phyloP scores from a whole-genome alignment of 2,329 filamentous ascomycete species.

The Pestalotiopsis sp. region DNA sequence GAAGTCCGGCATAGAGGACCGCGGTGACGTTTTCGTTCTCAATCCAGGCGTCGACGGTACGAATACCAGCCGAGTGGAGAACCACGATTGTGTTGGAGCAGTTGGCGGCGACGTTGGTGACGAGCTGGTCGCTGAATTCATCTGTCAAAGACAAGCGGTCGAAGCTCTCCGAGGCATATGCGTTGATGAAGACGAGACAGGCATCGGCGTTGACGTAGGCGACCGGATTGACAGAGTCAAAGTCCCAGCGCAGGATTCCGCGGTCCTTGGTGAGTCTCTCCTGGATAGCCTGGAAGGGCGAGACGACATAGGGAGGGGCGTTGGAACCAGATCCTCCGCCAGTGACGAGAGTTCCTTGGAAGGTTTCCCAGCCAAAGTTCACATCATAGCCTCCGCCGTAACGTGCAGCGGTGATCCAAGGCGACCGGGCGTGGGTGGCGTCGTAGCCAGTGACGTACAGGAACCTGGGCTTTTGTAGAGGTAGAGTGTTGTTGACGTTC shows the following conservation, averaged over 20 bases:
- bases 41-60: constrained; percentile 80
- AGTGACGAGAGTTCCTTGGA: constrained; percentile 74
- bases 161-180: constrained; percentile 76
- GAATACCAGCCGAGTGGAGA: constrained; percentile 57
- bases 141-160: constrained; percentile 15
- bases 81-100: constrained; percentile 60
- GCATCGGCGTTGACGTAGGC: constrained; percentile 64
- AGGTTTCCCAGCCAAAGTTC: constrained; percentile 16
- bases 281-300: constrained; percentile 64
- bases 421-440: constrained; percentile 52
- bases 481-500: constrained; percentile 51
- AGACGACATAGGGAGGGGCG: constrained; percentile 77
- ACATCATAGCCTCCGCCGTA: constrained; percentile 18
- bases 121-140: constrained; percentile 17
- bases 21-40: constrained; percentile 74
- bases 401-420: constrained; percentile 42
- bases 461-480: constrained; percentile 18
- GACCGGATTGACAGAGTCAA: constrained; percentile 14
- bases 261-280: constrained; percentile 43
- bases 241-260: constrained; percentile 20
- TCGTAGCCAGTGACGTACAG: constrained; percentile 25
- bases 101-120: constrained; percentile 17
- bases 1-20: constrained; percentile 77
- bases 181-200: constrained; percentile 82
- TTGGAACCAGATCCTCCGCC: constrained; percentile 89